These are phyloP conservation scores for Fragaria iinumae DNA, from an alignment of 306 rosid genomes.

Conservation along the genomic window DNA sequence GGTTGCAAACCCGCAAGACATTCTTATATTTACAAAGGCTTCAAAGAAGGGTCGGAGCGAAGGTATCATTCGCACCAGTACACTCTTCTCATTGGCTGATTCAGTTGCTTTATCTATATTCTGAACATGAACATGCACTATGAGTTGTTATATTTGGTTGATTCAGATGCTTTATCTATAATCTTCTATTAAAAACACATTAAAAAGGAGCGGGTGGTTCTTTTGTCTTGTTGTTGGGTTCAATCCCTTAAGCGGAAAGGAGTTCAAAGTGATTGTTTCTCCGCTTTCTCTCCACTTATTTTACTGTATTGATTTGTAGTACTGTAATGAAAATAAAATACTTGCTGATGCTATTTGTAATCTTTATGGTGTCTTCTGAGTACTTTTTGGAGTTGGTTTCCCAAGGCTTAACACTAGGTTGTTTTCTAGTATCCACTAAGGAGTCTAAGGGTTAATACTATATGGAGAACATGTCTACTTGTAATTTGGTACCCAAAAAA, in stretches of 20 bases:
- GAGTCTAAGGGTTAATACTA: too few species aligned
- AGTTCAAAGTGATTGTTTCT: not conserved
- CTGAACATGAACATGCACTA: not conserved
- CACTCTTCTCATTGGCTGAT: not conserved
- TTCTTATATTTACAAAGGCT: constrained; percentile 95
- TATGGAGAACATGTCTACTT: not conserved
- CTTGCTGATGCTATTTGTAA: not conserved
- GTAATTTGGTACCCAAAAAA: not conserved
- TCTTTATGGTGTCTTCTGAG: not conserved
- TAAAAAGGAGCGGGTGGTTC: not conserved
- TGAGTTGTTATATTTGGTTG: not conserved
- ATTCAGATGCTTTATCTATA: too few species aligned
- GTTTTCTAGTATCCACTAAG: not conserved
- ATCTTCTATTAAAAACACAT: too few species aligned
- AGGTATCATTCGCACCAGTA: constrained; percentile 39
- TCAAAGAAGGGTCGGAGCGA: constrained; percentile 58
- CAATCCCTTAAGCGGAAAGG: not conserved
- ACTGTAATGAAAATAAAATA: not conserved
- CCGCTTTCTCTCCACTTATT: not conserved
- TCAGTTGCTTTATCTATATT: not conserved
- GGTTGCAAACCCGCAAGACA: constrained; percentile 99
- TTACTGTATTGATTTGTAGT: not conserved
- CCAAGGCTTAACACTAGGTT: not conserved
- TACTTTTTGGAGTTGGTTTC: not conserved
- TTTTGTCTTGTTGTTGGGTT: not conserved